Evolutionary conservation across 2,329 filamentous ascomycete species (phyloP).

Genomic region (Aspergillus terreus): DNA sequence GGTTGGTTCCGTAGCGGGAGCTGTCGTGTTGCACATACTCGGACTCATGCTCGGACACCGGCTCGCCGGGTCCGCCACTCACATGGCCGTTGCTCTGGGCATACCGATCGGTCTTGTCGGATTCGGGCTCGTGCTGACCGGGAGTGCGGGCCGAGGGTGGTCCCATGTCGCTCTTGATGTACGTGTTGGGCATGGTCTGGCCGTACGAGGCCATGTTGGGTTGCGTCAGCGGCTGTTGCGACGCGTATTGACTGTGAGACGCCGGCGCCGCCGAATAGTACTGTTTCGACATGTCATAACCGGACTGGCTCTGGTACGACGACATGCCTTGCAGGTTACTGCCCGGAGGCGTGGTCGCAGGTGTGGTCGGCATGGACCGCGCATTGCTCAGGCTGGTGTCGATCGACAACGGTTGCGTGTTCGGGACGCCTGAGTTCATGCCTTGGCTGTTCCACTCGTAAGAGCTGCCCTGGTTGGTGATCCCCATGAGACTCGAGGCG

Average conservation of each 20-base stretch:
- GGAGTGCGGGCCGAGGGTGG: slow-evolving; percentile 65
- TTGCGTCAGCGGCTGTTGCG: slow-evolving; percentile 57
- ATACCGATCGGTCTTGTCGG: slow-evolving; percentile 66
- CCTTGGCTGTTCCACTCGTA: slow-evolving; percentile 74
- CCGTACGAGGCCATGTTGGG: slow-evolving; percentile 68
- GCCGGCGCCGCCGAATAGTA: slow-evolving; percentile 71
- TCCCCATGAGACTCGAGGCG: slow-evolving; percentile 78
- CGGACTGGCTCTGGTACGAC: slow-evolving; percentile 66
- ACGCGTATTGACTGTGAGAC: slow-evolving; percentile 64
- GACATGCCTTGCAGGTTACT: slow-evolving; percentile 73
- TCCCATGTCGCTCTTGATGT: slow-evolving; percentile 85
- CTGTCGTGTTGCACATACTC: slow-evolving; percentile 86
- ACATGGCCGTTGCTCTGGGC: slow-evolving; percentile 57
- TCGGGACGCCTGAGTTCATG: slow-evolving; percentile 59
- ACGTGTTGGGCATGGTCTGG: slow-evolving; percentile 53
- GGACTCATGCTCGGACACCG: slow-evolving; percentile 65
- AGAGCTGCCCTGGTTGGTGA: slow-evolving; percentile 67
- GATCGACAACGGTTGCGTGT: slow-evolving; percentile 71
- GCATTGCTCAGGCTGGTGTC: slow-evolving; percentile 74
- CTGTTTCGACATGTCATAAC: slow-evolving; percentile 73
- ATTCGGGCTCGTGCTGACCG: slow-evolving; percentile 57
- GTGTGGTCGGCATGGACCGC: slow-evolving; percentile 85
- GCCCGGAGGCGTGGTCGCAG: slow-evolving; percentile 83
- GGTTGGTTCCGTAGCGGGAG: slow-evolving; percentile 66
- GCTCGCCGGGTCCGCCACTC: slow-evolving; percentile 55